Conservation (phyloP, 2,329 filamentous ascomycete genomes). For the Neonectria punicea region DNA sequence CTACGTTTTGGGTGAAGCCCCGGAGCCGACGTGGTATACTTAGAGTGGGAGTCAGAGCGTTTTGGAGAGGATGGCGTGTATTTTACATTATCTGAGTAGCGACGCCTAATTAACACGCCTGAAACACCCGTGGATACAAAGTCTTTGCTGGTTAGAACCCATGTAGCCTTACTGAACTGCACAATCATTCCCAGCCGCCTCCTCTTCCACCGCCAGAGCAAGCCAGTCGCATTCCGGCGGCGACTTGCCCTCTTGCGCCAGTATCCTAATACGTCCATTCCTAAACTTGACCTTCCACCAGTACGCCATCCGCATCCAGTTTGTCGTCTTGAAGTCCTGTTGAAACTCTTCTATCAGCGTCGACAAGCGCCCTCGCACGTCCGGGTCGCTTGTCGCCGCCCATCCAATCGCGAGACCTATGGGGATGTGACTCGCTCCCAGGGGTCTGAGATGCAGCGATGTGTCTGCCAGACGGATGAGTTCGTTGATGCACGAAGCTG, state of each 20-base stretch:
- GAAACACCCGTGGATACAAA: background rate
- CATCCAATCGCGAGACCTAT: slow-evolving; percentile 41
- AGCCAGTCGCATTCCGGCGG: background rate
- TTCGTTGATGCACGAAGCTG: slow-evolving; percentile 35
- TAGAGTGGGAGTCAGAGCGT: slow-evolving; percentile 46
- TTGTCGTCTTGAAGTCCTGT: slow-evolving; percentile 26
- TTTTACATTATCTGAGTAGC: background rate
- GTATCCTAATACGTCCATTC: background rate
- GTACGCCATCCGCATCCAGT: slow-evolving; percentile 23
- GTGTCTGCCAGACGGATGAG: slow-evolving; percentile 35
- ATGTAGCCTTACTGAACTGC: background rate
- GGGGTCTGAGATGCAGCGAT: slow-evolving; percentile 36
- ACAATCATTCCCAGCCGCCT: background rate
- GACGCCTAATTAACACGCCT: background rate
- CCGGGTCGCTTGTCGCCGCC: slow-evolving; percentile 43
- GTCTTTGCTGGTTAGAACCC: background rate
- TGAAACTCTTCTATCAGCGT: slow-evolving; percentile 33
- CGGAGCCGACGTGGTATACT: slow-evolving; percentile 71
- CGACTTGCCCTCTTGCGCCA: background rate
- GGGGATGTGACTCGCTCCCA: slow-evolving; percentile 44
- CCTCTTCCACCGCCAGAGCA: background rate
- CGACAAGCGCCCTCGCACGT: slow-evolving; percentile 15
- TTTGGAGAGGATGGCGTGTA: background rate
- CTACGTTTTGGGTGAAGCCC: slow-evolving; percentile 65
- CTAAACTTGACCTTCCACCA: slow-evolving; percentile 24